Base-by-base conservation (phyloP, 2,329 filamentous ascomycete species). In the Septoria linicola region DNA sequence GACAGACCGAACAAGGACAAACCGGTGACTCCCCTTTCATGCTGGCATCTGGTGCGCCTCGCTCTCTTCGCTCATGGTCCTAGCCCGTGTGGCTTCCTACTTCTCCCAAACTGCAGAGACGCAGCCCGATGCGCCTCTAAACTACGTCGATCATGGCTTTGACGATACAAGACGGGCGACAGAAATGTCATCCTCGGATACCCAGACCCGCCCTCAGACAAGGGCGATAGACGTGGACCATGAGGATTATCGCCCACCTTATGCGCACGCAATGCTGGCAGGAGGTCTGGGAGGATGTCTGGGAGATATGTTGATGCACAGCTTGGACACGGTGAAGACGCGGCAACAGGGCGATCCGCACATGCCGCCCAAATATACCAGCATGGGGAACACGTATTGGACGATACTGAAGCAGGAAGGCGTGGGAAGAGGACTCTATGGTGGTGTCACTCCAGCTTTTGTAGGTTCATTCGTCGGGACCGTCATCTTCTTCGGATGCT, bases 301-400 rank as follows among this genome's bases (percentile, higher is more conserved):
- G 49, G 93, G 95, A 53, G 93, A 99, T 71, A 87, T 99, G 80
- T 77, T 99, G 60, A 99, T 99, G 93, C 93, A 99, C 75, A 97
- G 92, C 39, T 81, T 99, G 66, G 93, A 99, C 71, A 99, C 93
- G 1, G 93, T 99, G 64, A 99, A 99, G 75, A 99, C 93, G 40
- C 83, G 93, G 62, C 95, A 99, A 70, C 93, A 99, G 73, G 93
- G 92, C 65, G 93, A 97, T 66, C 91, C 92, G 37, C 87, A 93
- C 68, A 81, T 96, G 54, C 93, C 93, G 17, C 87, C 93, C 1
- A 95, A 88, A 73, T 99, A 99, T 73, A 86, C 87, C 8, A 92
- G 89, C 13, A 84, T 97, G 70, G 88, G 87, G 32, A 88, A 87
- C 52, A 93, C 92, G 3, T 99, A 97, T 73, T 82, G 87, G 67